These are phyloP conservation scores for Tulasnella sp. DNA, from an alignment of 768 basidiomycete species.

Conservation along the genomic window DNA sequence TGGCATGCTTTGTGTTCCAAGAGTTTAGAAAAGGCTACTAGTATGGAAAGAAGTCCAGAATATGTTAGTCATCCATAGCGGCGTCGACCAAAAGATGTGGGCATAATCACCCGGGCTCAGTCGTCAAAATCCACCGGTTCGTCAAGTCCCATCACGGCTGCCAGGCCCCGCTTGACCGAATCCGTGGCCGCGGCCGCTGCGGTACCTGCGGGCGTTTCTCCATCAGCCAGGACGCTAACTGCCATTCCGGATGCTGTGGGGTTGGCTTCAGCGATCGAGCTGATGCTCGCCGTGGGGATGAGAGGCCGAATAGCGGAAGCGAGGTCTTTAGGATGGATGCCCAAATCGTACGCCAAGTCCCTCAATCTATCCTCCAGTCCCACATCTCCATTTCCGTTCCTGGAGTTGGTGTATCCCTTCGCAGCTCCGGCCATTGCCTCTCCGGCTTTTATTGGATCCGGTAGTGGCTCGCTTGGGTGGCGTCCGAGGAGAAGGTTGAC, in stretches of 20 bases:
- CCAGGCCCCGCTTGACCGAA: constrained; percentile 3
- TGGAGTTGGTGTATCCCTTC: not conserved
- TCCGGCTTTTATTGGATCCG: not conserved
- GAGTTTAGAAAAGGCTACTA: no score
- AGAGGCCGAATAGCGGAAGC: constrained; percentile 21
- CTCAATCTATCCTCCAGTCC: constrained; percentile 18
- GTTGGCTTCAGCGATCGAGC: constrained; percentile 17
- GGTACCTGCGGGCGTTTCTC: not conserved
- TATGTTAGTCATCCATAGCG: not conserved
- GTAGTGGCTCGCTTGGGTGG: constrained; percentile 16
- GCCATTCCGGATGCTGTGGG: not conserved
- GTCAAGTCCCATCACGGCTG: not conserved
- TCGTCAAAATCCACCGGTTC: constrained; percentile 10
- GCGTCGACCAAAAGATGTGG: no score
- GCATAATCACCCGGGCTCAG: not conserved
- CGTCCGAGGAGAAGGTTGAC: constrained; percentile 20
- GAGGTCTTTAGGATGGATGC: constrained; percentile 21
- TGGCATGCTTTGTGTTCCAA: no score
- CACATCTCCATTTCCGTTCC: not conserved
- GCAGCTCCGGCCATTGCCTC: not conserved
- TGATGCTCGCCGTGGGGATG: constrained; percentile 17
- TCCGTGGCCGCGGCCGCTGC: not conserved
- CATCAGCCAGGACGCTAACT: constrained; percentile 5
- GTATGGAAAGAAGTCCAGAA: not conserved
- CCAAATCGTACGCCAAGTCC: constrained; percentile 21